Evolutionary conservation across 495 filamentous ascomycete species (phyloP).

Genomic region (Penicillium bialowiezense): DNA sequence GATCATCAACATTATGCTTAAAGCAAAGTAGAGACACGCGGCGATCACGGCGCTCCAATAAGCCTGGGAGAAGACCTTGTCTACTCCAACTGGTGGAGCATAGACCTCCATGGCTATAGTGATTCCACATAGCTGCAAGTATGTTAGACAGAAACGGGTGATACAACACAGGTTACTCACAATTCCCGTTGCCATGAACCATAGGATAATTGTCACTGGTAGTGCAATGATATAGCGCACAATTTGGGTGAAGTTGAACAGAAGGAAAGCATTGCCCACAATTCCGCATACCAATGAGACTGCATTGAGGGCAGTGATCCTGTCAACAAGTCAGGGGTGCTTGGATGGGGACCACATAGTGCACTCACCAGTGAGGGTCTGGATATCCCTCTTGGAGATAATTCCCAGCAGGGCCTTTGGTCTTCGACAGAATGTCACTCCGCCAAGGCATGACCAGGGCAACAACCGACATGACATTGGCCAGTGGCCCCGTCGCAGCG

Average conservation of each 20-base stretch:
- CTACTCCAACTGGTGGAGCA: conserved; percentile 52
- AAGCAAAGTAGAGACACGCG: conserved; percentile 61
- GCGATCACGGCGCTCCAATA: conserved; percentile 78
- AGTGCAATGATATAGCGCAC: conserved; percentile 77
- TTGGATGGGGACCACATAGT: not conserved
- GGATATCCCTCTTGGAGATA: conserved; percentile 37
- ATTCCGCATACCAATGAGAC: conserved; percentile 64
- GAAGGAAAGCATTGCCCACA: conserved; percentile 66
- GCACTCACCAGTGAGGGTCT: conserved; percentile 54
- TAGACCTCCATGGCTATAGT: conserved; percentile 59
- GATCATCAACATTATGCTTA: conserved; percentile 62
- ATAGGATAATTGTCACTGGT: conserved; percentile 64
- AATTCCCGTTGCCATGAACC: conserved; percentile 64
- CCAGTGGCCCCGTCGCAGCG: conserved; percentile 68
- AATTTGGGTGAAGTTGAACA: conserved; percentile 79
- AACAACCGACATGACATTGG: conserved; percentile 74
- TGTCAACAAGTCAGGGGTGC: conserved; percentile 12
- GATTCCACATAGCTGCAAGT: conserved; percentile 55
- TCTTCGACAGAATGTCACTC: conserved; percentile 33
- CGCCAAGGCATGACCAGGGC: conserved; percentile 69
- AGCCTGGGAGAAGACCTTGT: conserved; percentile 66
- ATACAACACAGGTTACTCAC: conserved; percentile 39
- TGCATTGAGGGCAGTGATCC: conserved; percentile 58
- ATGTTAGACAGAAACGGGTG: not conserved
- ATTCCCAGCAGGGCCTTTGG: conserved; percentile 29